Conservation (phyloP, 805 yeast species). For the Starmera quercuum region DNA sequence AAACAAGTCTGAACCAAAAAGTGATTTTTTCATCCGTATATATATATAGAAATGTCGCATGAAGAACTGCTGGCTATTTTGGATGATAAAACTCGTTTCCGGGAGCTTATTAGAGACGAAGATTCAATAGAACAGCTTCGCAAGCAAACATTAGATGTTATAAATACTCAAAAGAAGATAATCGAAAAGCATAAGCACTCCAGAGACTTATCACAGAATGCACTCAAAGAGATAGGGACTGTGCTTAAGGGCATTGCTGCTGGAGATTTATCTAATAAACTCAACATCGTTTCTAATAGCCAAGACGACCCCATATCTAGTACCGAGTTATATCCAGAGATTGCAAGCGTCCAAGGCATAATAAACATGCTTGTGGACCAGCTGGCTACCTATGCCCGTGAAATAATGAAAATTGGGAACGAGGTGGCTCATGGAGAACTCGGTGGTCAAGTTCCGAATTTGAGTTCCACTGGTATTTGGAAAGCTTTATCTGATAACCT, state of each 20-base stretch:
- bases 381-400: conserved; percentile 68
- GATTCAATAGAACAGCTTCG: not conserved
- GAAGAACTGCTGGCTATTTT: not conserved
- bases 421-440: conserved; percentile 87
- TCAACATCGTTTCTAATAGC: conserved; percentile 38
- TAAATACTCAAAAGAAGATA: not conserved
- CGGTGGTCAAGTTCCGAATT: conserved; percentile 83
- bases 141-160: not conserved
- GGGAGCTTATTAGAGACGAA: not conserved
- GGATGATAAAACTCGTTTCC: not conserved
- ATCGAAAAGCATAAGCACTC: not conserved
- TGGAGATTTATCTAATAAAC: conserved; percentile 77
- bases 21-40: too few relatives aligned
- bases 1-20: too few relatives aligned
- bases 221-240: conserved; percentile 24
- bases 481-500: conserved; percentile 76
- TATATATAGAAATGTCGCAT: too few relatives aligned
- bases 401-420: conserved; percentile 79
- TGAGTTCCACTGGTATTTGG: conserved; percentile 87
- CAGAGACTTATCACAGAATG: not conserved
- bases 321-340: conserved; percentile 71
- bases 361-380: conserved; percentile 83
- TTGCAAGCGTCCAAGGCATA: conserved; percentile 69
- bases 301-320: conserved; percentile 10
- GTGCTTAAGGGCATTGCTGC: conserved; percentile 81